Percentiles rank a stretch among this genome's conserved stretches.
These are phyloP conservation scores for Sicyos baderoa DNA, from an alignment of 306 rosid species.

Conservation along the genomic window DNA sequence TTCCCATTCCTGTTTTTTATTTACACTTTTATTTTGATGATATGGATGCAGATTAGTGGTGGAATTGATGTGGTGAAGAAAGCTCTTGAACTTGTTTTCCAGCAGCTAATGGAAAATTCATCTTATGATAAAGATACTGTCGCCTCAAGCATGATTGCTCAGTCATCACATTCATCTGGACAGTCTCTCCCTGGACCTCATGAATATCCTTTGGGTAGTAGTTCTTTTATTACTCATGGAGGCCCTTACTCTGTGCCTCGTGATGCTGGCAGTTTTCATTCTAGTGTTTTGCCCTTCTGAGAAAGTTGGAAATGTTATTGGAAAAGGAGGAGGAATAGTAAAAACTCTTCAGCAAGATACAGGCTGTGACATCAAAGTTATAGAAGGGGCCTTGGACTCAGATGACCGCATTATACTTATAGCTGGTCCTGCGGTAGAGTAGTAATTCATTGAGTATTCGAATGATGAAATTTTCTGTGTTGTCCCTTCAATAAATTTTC, in stretches of 20 bases:
- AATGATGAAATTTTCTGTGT: slow-evolving; percentile 2
- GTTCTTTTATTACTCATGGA: slow-evolving; percentile 39
- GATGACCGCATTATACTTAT: slow-evolving; percentile 64
- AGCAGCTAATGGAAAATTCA: slow-evolving; percentile 64
- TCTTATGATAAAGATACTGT: slow-evolving; percentile 47
- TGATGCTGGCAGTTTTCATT: too few species aligned
- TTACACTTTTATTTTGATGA: slow-evolving; percentile 10
- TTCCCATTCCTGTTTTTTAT: neutral
- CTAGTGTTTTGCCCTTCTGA: too few species aligned
- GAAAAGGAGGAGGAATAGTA: slow-evolving; percentile 78
- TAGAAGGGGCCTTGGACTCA: slow-evolving; percentile 49
- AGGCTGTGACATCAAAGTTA: slow-evolving; percentile 72
- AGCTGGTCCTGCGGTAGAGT: slow-evolving; percentile 80
- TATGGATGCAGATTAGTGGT: slow-evolving; percentile 60
- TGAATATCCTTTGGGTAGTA: slow-evolving; percentile 31
- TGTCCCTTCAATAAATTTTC: neutral
- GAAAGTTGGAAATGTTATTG: slow-evolving; percentile 76
- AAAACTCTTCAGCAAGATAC: slow-evolving; percentile 69
- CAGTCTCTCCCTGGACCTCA: slow-evolving; percentile 32
- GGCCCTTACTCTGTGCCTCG: slow-evolving; percentile 36
- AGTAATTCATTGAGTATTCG: slow-evolving; percentile 18
- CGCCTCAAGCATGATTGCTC: slow-evolving; percentile 31
- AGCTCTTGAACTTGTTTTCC: slow-evolving; percentile 66
- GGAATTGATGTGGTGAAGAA: slow-evolving; percentile 63
- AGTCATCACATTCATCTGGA: slow-evolving; percentile 45